Conservation (phyloP, 208 protist genomes). For the Leishmania turanica region DNA sequence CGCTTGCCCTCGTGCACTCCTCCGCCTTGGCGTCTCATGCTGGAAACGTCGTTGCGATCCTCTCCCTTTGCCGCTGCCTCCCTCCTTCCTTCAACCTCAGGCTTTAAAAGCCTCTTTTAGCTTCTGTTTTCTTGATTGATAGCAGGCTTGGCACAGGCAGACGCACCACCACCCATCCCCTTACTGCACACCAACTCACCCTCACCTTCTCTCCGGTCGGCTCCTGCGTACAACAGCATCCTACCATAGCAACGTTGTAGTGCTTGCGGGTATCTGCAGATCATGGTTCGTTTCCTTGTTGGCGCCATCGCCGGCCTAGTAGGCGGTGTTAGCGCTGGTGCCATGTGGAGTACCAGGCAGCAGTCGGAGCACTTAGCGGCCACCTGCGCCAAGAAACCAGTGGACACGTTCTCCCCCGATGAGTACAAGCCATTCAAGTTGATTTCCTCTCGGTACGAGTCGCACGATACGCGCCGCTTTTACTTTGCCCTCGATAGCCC, state of each 20-base stretch:
- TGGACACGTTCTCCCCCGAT: slow-evolving; percentile 67
- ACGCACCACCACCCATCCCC: not conserved
- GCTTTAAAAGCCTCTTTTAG: not conserved
- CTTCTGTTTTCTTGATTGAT: slow-evolving; percentile 20
- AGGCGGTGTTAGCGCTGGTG: slow-evolving; percentile 32
- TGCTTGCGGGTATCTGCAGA: not conserved
- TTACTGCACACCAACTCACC: not conserved
- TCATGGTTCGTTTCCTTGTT: slow-evolving; percentile 44
- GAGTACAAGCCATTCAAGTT: slow-evolving; percentile 80
- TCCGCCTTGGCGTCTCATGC: not conserved
- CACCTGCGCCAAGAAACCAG: slow-evolving; percentile 44
- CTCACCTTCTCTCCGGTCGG: not conserved
- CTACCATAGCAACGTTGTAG: not conserved
- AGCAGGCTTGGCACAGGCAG: too few relatives aligned
- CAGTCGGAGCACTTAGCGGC: slow-evolving; percentile 28
- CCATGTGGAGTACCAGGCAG: slow-evolving; percentile 36
- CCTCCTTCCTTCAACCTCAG: not conserved
- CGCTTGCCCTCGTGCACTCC: not conserved
- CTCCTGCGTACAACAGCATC: not conserved
- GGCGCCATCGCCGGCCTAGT: slow-evolving; percentile 42
- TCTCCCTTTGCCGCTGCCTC: not conserved
- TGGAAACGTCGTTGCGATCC: not conserved
- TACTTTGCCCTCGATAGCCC: slow-evolving; percentile 69
- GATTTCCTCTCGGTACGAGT: slow-evolving; percentile 85
- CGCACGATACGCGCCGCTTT: slow-evolving; percentile 85